Conservation (phyloP, 2,329 filamentous ascomycete species). For the Bipolaris victoriae region DNA sequence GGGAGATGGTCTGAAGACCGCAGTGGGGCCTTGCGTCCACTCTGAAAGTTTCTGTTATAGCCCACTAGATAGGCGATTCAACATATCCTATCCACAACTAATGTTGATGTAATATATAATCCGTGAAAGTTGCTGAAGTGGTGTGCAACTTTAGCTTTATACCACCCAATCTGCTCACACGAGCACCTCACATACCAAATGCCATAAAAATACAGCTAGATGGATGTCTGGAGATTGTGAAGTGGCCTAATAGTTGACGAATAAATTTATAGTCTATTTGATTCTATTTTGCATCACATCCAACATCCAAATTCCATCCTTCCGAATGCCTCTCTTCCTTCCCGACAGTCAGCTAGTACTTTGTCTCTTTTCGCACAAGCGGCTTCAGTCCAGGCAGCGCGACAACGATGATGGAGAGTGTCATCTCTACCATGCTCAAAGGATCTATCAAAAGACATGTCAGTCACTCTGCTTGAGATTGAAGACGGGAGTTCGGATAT, state of each 20-base stretch:
- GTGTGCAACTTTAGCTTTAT: too few species aligned
- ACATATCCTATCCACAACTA: too few species aligned
- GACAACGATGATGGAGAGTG: constrained; percentile 32
- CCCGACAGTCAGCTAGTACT: not conserved
- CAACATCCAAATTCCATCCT: too few species aligned
- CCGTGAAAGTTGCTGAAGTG: too few species aligned
- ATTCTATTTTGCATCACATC: not conserved
- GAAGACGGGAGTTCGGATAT: fast-evolving
- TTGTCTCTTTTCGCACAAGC: constrained; percentile 5
- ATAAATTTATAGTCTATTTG: not conserved
- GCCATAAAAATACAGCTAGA: too few species aligned
- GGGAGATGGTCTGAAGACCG: constrained; percentile 37
- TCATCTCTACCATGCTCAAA: constrained; percentile 33
- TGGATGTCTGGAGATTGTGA: too few species aligned
- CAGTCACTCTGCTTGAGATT: not conserved
- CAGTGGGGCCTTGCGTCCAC: constrained; percentile 36
- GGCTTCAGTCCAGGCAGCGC: constrained; percentile 29
- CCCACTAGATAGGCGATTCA: not conserved
- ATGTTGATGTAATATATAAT: too few species aligned
- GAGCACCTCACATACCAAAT: not conserved
- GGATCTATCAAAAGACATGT: constrained; percentile 14
- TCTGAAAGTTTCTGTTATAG: constrained; percentile 3
- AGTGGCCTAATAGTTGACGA: not conserved
- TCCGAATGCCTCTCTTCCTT: fast-evolving
- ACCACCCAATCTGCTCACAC: too few species aligned